Evolutionary conservation across 139 green algal genomes (phyloP).

Genomic region (Astrephomene gubernaculifera): DNA sequence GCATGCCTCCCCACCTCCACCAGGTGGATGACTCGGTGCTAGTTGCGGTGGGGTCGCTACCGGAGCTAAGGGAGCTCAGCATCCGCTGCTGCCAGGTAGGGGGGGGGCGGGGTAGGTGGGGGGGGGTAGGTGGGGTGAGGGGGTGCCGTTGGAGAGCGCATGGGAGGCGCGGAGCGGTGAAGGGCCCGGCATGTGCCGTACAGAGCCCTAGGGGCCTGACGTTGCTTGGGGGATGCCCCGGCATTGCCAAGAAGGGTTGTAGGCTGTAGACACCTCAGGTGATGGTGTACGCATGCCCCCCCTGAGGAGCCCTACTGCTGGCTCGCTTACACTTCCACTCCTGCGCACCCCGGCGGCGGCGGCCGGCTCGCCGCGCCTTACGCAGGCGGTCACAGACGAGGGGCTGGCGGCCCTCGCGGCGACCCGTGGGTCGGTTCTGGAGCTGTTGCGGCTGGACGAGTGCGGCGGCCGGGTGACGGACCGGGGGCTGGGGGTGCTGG

Average conservation of each 20-base stretch:
- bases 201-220: no score
- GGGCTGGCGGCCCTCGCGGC: conserved; percentile 54
- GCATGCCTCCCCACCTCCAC: background rate
- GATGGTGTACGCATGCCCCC: no score
- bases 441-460: conserved; percentile 60
- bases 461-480: conserved; percentile 51
- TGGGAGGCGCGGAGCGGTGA: no score
- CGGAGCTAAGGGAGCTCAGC: conserved; percentile 36
- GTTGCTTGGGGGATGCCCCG: no score
- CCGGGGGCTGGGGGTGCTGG: conserved; percentile 50
- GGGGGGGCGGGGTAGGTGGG: background rate
- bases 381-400: conserved; percentile 43
- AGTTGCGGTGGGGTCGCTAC: conserved; percentile 13
- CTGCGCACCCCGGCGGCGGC: no score
- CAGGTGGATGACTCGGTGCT: conserved; percentile 55
- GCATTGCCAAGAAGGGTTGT: no score
- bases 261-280: no score
- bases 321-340: no score
- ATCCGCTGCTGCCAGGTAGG: conserved; percentile 49
- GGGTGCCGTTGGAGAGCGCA: no score
- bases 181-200: no score
- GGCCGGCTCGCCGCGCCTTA: no score
- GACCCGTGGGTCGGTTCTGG: conserved; percentile 42
- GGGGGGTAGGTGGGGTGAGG: background rate
- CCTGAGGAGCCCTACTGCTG: no score